Evolutionary conservation across 768 basidiomycete species (phyloP), one percentile per base, ranked within the genome.

Genomic region (Rhizopogon vulgaris): DNA sequence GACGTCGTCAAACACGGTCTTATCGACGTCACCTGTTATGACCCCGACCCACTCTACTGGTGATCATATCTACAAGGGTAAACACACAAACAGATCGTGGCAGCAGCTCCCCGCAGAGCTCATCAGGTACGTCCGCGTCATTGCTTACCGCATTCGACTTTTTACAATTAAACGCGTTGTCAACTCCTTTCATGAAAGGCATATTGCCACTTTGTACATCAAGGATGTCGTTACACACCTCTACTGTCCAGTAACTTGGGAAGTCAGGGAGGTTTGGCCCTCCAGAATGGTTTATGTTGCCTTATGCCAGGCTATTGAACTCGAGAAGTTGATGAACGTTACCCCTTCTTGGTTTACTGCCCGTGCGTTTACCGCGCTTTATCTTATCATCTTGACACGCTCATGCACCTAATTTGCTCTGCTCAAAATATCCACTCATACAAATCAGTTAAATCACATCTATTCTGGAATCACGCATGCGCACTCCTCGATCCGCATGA

Each of bases 381-480:
- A 14, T 38, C 25, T 28, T 51, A 32, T 7, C 43, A 37, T 12
- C 30, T 11, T 48, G 6, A 12, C 40, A 27, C 55, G 54, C 53
- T 59, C 52, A 60, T 46, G 50, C 62, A 51, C 15, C 53, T 52
- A 12, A 14, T 41, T 15, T 41, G n/a, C 27, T 4, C 9, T 15
- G 10, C 28, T 7, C 15, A 7, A 42, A 15, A 6, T 25, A 14
- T 40, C 34, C 22, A 22, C 32, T 22, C 15, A 4, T 7, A 1
- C 25, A 2, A 18, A n/a, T 38, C 60, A 88, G 86, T 89, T 52
- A 80, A 86, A 71, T 72, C 74, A 7, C 86, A 88, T 69, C 65
- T 75, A 15, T 87, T 86, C 62, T 89, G 86, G 86, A 73, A 74
- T 54, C 81, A 85, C 53, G 85, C 83, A 1, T 74, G 79, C 51